Evolutionary conservation across 306 rosid genomes (phyloP).

Genomic region (Cicer judaicum): DNA sequence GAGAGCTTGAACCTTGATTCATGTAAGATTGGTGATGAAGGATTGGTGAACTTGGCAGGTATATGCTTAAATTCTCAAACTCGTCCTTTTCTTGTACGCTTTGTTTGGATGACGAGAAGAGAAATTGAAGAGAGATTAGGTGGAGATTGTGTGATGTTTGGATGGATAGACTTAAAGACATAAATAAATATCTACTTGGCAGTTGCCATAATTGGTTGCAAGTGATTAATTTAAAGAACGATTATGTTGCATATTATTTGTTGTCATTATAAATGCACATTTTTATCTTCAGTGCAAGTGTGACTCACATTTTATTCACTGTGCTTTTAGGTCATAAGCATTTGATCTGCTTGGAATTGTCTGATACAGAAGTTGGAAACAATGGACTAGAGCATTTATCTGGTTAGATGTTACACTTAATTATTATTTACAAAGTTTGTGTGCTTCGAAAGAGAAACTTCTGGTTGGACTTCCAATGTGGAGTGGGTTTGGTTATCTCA

Average conservation of each 20-base stretch:
- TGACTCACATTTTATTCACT: constrained; percentile 36
- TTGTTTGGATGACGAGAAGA: neutral
- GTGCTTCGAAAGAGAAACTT: constrained; percentile 8
- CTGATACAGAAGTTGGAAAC: constrained; percentile 89
- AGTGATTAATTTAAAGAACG: constrained; percentile 26
- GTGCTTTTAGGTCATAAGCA: constrained; percentile 66
- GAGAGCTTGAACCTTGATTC: constrained; percentile 94
- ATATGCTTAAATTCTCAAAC: constrained; percentile 32
- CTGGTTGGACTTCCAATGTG: constrained; percentile 8
- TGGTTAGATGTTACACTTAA: constrained; percentile 54
- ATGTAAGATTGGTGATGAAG: constrained; percentile 80
- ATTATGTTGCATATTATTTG: constrained; percentile 38
- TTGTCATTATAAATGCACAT: constrained; percentile 34
- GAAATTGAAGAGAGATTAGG: constrained; percentile 13
- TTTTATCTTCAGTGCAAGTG: constrained; percentile 23
- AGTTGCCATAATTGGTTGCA: constrained; percentile 10
- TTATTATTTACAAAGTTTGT: constrained; percentile 23
- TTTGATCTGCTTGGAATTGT: constrained; percentile 87
- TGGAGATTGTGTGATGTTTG: neutral
- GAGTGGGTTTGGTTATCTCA: constrained; percentile 3
- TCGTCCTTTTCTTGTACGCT: neutral
- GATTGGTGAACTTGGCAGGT: constrained; percentile 84
- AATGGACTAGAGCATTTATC: constrained; percentile 84
- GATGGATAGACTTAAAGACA: neutral
- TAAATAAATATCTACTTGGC: constrained; percentile 1